Evolutionary conservation across 768 basidiomycete genomes (phyloP).

Genomic region (Saitozyma podzolica): DNA sequence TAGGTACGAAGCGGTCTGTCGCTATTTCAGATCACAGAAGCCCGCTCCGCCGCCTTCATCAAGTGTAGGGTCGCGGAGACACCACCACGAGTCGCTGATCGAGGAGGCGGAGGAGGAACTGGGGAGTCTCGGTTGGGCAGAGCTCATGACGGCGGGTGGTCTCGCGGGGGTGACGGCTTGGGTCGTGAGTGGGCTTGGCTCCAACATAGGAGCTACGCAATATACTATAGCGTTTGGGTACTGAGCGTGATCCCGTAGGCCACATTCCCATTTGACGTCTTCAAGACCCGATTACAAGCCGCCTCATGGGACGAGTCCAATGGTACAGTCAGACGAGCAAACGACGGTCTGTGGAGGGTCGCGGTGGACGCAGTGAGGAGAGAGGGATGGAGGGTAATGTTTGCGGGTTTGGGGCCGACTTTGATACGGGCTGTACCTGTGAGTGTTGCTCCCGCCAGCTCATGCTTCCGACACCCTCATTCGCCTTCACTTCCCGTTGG

Average conservation of each 20-base stretch:
- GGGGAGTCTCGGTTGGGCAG: conserved; percentile 57
- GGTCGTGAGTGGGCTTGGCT: conserved; percentile 53
- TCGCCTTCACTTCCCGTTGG: not conserved
- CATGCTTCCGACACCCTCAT: not conserved
- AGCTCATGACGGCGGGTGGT: conserved; percentile 71
- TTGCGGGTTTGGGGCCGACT: conserved; percentile 74
- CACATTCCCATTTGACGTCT: conserved; percentile 85
- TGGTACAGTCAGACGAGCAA: not conserved
- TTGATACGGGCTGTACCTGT: conserved; percentile 60
- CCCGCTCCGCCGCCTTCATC: conserved; percentile 12
- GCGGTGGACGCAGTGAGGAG: conserved; percentile 50
- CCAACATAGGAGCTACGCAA: not conserved
- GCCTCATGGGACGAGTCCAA: conserved; percentile 13
- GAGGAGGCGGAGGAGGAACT: conserved; percentile 56
- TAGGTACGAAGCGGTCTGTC: conserved; percentile 52
- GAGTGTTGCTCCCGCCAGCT: conserved; percentile 5
- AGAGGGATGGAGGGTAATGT: conserved; percentile 72
- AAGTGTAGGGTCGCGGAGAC: conserved; percentile 59
- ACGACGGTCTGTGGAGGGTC: conserved; percentile 23
- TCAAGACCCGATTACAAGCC: conserved; percentile 84
- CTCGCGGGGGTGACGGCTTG: conserved; percentile 76
- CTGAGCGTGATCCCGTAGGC: conserved; percentile 29
- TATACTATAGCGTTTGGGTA: not conserved
- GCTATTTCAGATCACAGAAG: conserved; percentile 44
- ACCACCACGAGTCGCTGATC: conserved; percentile 56